Evolutionary conservation across 139 green algal species (phyloP).

Genomic region (Microglena sp.): DNA sequence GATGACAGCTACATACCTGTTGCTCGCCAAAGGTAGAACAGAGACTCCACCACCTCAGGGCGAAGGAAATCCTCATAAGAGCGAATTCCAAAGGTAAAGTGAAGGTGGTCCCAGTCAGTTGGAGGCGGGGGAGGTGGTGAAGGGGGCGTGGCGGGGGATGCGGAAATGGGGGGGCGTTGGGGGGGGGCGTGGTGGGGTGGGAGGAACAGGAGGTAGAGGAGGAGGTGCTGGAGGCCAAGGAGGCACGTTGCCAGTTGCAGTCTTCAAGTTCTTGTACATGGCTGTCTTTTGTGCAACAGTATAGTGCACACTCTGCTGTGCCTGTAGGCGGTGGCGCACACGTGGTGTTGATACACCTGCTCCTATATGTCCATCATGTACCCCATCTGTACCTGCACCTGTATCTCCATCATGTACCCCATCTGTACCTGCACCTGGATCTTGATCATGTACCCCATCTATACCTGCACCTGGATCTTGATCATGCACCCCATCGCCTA

Average conservation of each 20-base stretch:
- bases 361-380: too few relatives aligned
- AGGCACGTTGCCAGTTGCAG: too few relatives aligned
- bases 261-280: neutral
- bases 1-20: constrained; percentile 28
- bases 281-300: neutral
- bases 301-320: neutral
- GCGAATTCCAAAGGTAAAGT: constrained; percentile 1
- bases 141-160: neutral
- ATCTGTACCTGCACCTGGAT: too few relatives aligned
- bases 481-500: too few relatives aligned
- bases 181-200: neutral
- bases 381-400: too few relatives aligned
- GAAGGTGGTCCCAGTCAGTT: neutral
- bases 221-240: too few relatives aligned
- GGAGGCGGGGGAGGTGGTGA: neutral
- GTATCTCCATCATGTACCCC: too few relatives aligned
- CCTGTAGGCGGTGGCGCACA: too few relatives aligned
- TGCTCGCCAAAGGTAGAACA: constrained; percentile 73
- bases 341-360: too few relatives aligned
- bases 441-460: too few relatives aligned
- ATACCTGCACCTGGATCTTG: too few relatives aligned
- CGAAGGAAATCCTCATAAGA: constrained; percentile 57
- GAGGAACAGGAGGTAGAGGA: too few relatives aligned
- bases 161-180: neutral
- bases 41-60: constrained; percentile 70